Conservation (phyloP, 306 rosid species). For the Medicago lupulina region DNA sequence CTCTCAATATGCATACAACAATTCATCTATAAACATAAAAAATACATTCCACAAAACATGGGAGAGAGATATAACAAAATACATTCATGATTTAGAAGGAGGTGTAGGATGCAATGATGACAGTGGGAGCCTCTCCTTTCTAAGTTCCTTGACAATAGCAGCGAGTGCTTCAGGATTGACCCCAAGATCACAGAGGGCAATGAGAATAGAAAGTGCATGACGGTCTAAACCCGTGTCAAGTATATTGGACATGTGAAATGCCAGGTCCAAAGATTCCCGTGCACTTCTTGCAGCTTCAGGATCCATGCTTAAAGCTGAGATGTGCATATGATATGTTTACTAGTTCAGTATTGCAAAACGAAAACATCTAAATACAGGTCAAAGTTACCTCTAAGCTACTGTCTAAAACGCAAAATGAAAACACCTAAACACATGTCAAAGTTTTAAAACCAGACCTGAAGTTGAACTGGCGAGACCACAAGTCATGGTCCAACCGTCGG, state of each 20-base stretch:
- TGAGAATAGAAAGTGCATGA: slow-evolving; percentile 79
- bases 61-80: neutral
- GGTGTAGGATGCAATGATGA: slow-evolving; percentile 35
- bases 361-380: neutral
- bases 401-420: neutral
- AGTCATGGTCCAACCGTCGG: neutral
- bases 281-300: slow-evolving; percentile 67
- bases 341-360: slow-evolving; percentile 10
- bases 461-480: neutral
- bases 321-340: neutral
- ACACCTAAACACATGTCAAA: too few species aligned
- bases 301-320: slow-evolving; percentile 55
- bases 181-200: slow-evolving; percentile 83
- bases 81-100: slow-evolving; percentile 34
- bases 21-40: neutral
- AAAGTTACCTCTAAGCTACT: neutral
- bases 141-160: slow-evolving; percentile 75
- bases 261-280: slow-evolving; percentile 75
- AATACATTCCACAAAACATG: neutral
- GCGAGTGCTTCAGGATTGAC: slow-evolving; percentile 81
- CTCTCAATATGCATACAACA: neutral
- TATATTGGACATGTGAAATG: slow-evolving; percentile 76
- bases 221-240: slow-evolving; percentile 72
- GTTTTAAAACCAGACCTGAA: neutral
- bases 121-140: slow-evolving; percentile 43